Base-by-base conservation (phyloP, 768 basidiomycete species). In the Neoboletus magnificus region DNA sequence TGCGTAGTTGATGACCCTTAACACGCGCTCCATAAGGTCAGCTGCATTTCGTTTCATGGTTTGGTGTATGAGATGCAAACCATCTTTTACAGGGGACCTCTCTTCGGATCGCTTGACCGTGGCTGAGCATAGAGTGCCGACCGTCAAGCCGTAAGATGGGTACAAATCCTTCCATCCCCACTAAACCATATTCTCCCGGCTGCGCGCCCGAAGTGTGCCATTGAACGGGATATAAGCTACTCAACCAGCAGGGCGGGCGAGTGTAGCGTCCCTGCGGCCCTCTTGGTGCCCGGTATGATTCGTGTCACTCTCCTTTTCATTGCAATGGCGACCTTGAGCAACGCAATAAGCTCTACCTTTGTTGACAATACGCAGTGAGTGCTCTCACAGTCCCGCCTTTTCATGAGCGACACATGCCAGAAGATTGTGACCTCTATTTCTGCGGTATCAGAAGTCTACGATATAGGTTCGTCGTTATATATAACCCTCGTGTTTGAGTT, bases 361-460 rank as follows among this genome's bases (percentile, higher is more conserved):
- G 5, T 15, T 9, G 5, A 8, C 11, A 29, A 60, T 20, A 13
- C 11, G 13, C 58, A 54, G 35, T 16, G 4, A 1, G 2, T 22
- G 5, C 16, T n/a, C 22, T 44, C 20, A 5, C 23, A 12, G 12
- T 18, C 52, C 16, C 20, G 22, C 10, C 16, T 5, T 33, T 25
- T 3, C 18, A n/a, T 10, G 25, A 25, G 29, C 1, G 37, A 59
- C 23, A 46, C 52, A 7, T 60, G 59, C 30, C 29, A 25, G n/a
- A 0, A 46, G 6, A 50, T 60, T 8, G 27, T 37, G 3, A 2
- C 15, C 1, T 59, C 52, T n/a, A n/a, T 60, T 23, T 59, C 58
- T 15, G 11, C n/a, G 0, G 47, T 47, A 36, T 60, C 59, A 11
- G 15, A 36, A 18, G 37, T 60, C 25, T 61, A 49, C 20, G 20